A percentile compares a stretch with the other conserved stretches of the same genome.
Conservation (phyloP, 1,139 yeast genomes). For the Magnusiomyces starmeri region DNA sequence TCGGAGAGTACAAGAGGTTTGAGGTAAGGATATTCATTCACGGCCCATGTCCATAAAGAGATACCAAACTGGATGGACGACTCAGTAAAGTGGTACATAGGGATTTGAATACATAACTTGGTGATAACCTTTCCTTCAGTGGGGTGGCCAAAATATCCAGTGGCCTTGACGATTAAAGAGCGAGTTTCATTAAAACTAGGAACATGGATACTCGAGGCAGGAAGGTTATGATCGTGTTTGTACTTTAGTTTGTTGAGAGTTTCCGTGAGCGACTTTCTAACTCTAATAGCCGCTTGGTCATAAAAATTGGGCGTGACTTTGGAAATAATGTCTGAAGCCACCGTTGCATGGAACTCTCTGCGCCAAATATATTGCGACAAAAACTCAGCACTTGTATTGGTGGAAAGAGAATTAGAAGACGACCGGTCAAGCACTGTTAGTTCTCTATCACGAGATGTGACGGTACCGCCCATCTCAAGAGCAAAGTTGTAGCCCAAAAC, state of each 20-base stretch:
- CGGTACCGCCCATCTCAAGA: conserved; percentile 73
- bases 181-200: conserved; percentile 23
- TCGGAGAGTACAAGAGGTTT: conserved; percentile 62
- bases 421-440: conserved; percentile 22
- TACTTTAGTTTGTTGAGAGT: not conserved
- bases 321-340: conserved; percentile 10
- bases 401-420: conserved; percentile 24
- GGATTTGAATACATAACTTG: conserved; percentile 48
- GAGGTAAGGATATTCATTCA: conserved; percentile 57
- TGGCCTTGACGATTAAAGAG: conserved; percentile 27
- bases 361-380: conserved; percentile 77
- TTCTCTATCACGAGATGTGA: conserved; percentile 50
- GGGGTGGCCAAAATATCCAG: conserved; percentile 22
- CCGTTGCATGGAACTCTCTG: conserved; percentile 19
- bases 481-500: conserved; percentile 87
- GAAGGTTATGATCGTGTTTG: conserved; percentile 1
- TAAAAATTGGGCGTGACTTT: conserved; percentile 13
- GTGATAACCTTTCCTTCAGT: conserved; percentile 22
- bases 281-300: conserved; percentile 13
- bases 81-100: conserved; percentile 60
- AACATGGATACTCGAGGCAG: not conserved
- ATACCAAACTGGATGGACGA: conserved; percentile 59
- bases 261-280: conserved; percentile 5
- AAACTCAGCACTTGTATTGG: conserved; percentile 63
- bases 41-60: conserved; percentile 72